Percentiles rank a stretch among this genome's conserved stretches.
Evolutionary conservation across 305 asterid genomes (phyloP).

Genomic region (Solanum hybrid): DNA sequence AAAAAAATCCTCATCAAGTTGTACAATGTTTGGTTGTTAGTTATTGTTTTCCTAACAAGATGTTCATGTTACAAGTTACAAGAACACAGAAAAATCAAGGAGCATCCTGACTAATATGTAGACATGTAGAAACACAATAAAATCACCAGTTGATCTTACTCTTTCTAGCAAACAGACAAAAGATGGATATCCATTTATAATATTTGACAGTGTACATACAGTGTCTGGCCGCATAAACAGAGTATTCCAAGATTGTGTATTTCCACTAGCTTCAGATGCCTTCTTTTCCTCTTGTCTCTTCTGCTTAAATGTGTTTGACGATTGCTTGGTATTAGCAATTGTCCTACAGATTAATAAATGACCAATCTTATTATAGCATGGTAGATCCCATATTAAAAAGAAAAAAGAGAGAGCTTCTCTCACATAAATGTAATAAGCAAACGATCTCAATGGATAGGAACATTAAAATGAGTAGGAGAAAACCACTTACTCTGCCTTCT

Average conservation of each 20-base stretch:
- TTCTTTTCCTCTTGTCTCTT: constrained; percentile 63
- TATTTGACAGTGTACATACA: constrained; percentile 32
- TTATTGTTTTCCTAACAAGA: not conserved
- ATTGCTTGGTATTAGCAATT: constrained; percentile 23
- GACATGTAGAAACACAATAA: not conserved
- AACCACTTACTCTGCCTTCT: constrained; percentile 42
- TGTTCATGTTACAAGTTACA: not conserved
- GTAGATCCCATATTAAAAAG: constrained; percentile 1
- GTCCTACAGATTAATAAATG: constrained; percentile 29
- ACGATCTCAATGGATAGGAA: not conserved
- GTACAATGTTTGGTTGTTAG: not conserved
- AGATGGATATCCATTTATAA: not conserved
- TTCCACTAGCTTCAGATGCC: constrained; percentile 82
- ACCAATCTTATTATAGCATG: not conserved
- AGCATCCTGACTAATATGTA: not conserved
- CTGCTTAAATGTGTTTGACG: constrained; percentile 64
- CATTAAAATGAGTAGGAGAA: not conserved
- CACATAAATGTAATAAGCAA: not conserved
- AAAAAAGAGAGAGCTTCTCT: not conserved
- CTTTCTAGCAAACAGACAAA: not conserved
- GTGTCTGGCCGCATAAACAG: constrained; percentile 88
- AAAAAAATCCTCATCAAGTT: not conserved
- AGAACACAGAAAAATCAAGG: not conserved
- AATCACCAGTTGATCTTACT: not conserved
- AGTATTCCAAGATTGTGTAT: constrained; percentile 79